phyloP scores from a whole-genome alignment of 441 rosid genomes.

The Adansonia grandidieri region DNA sequence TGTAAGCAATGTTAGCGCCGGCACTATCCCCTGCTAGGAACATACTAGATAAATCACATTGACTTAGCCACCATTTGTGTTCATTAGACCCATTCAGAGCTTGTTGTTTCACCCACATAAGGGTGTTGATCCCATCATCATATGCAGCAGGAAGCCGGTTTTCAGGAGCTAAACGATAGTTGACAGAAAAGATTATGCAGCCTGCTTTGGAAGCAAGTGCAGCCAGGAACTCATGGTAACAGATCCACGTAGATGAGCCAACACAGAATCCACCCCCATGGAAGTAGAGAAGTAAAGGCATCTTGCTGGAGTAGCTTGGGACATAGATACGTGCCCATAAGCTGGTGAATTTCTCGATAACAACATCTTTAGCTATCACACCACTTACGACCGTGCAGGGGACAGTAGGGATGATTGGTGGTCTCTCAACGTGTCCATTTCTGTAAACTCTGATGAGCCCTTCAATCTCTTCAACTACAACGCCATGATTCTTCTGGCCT shows the following conservation, averaged over 20 bases:
- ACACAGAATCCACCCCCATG: conserved; percentile 94
- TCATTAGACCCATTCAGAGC: conserved; percentile 35
- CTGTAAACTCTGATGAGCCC: conserved; percentile 69
- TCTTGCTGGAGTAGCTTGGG: conserved; percentile 45
- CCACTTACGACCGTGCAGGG: conserved; percentile 35
- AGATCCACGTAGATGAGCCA: conserved; percentile 81
- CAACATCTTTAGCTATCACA: conserved; percentile 52
- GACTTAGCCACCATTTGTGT: conserved; percentile 57
- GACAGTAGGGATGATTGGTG: conserved; percentile 57
- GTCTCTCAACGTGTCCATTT: conserved; percentile 76
- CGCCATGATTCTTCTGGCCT: conserved; percentile 45
- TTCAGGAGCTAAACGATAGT: conserved; percentile 83
- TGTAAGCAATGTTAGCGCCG: conserved; percentile 77
- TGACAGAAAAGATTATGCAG: conserved; percentile 61
- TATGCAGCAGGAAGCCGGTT: conserved; percentile 78
- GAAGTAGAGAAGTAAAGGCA: conserved; percentile 65
- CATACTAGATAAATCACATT: conserved; percentile 53
- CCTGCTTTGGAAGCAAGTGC: conserved; percentile 50
- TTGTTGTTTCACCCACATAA: conserved; percentile 59
- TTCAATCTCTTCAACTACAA: conserved; percentile 65
- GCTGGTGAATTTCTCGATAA: conserved; percentile 51
- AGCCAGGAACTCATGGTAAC: conserved; percentile 78
- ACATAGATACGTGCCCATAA: conserved; percentile 62
- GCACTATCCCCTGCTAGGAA: conserved; percentile 81
- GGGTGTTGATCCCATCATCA: conserved; percentile 61